These are phyloP conservation scores for Aristolochia californica DNA, from an alignment of 164 flowering plant species.

Conservation along the genomic window DNA sequence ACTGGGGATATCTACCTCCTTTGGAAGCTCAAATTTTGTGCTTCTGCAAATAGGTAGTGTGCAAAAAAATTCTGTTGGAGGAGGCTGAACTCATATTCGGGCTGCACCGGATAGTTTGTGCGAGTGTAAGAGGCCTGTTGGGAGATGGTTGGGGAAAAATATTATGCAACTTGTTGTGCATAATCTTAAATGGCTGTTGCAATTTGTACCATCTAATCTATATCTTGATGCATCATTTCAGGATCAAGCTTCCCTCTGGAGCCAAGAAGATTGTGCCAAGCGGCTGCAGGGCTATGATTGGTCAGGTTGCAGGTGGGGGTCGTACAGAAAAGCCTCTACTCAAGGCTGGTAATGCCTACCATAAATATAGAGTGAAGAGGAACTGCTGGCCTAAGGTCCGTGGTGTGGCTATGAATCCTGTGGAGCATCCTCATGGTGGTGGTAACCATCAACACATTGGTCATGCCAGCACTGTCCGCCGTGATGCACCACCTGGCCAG, in stretches of 20 bases:
- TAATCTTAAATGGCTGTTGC: too few species aligned
- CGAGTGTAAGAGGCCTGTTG: too few species aligned
- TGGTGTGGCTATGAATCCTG: conserved; percentile 19
- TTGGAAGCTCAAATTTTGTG: too few species aligned
- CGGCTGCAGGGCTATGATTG: conserved; percentile 16
- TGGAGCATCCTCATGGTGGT: conserved; percentile 16
- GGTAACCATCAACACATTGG: conserved; percentile 37
- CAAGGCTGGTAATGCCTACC: conserved; percentile 17
- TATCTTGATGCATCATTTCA: background rate
- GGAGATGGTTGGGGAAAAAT: too few species aligned
- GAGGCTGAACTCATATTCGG: too few species aligned
- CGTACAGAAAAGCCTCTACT: conserved; percentile 16
- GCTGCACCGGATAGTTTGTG: too few species aligned
- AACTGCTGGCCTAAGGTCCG: conserved; percentile 20
- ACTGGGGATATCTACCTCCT: too few species aligned
- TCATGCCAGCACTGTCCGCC: conserved; percentile 28
- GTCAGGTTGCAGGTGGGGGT: conserved; percentile 18
- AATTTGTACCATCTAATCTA: too few species aligned
- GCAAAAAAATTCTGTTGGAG: too few species aligned
- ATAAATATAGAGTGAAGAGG: conserved; percentile 16
- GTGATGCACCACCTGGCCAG: conserved; percentile 18
- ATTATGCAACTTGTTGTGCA: too few species aligned
- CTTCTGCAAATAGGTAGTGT: too few species aligned
- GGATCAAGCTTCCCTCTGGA: conserved; percentile 15
- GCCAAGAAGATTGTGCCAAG: conserved; percentile 39